A percentile compares a stretch with the other conserved stretches of the same genome.
Conservation (phyloP, 1,284 basidiomycete species). For the Moesziomyces aphidis region DNA sequence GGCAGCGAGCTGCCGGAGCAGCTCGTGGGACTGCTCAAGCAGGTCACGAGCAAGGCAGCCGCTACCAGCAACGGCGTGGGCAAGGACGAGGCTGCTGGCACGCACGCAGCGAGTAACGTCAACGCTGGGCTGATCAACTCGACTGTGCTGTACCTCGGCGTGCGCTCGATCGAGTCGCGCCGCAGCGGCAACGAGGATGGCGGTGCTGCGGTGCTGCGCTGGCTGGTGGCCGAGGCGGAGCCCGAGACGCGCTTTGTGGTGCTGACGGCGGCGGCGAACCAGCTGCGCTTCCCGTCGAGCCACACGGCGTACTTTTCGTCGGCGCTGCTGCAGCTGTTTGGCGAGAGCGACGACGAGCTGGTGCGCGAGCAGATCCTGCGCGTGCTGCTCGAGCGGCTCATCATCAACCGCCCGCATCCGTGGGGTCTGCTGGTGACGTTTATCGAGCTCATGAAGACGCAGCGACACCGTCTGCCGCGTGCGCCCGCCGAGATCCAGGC, state of each 20-base stretch:
- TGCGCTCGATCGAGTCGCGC: slow-evolving; percentile 79
- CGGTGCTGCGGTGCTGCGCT: slow-evolving; percentile 78
- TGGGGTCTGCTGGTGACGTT: slow-evolving; percentile 95
- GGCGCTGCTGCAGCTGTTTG: slow-evolving; percentile 87
- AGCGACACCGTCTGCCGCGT: slow-evolving; percentile 49
- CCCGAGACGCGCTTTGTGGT: slow-evolving; percentile 97
- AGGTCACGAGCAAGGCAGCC: slow-evolving; percentile 5
- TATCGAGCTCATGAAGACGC: slow-evolving; percentile 79
- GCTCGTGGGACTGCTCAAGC: slow-evolving; percentile 24
- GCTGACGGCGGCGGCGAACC: slow-evolving; percentile 87
- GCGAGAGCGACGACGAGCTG: slow-evolving; percentile 72
- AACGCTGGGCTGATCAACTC: slow-evolving; percentile 90
- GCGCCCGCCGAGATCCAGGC: slow-evolving; percentile 64
- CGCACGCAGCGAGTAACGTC: slow-evolving; percentile 74
- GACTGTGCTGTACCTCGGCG: slow-evolving; percentile 92
- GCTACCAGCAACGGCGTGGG: slow-evolving; percentile 6
- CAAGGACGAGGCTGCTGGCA: slow-evolving; percentile 24
- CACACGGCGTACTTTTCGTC: slow-evolving; percentile 81
- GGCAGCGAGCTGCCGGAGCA: slow-evolving; percentile 22
- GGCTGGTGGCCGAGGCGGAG: slow-evolving; percentile 84
- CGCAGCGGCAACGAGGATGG: slow-evolving; percentile 76
- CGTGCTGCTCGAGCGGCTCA: slow-evolving; percentile 90
- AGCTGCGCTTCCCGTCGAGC: slow-evolving; percentile 76
- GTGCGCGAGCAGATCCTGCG: slow-evolving; percentile 91
- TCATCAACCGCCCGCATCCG: slow-evolving; percentile 94